phyloP scores from a whole-genome alignment of 208 protist species.

The Tritrichomonas musculus region DNA sequence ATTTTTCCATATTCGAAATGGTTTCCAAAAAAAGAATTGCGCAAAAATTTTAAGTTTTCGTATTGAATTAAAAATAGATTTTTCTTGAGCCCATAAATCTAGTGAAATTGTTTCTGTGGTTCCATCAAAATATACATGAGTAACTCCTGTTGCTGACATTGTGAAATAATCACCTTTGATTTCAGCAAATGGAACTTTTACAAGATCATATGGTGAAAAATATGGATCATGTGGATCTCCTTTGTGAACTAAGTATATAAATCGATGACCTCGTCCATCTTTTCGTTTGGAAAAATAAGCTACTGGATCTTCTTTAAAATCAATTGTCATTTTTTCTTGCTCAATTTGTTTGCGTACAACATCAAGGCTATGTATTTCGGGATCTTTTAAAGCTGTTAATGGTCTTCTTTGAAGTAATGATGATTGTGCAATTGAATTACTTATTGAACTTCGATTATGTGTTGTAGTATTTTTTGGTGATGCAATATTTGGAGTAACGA shows the following conservation, averaged over 20 bases:
- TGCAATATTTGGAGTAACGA: neutral
- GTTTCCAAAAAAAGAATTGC: slow-evolving; percentile 11
- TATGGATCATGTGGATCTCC: neutral
- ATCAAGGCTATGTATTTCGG: neutral
- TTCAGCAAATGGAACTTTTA: neutral
- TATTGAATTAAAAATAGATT: neutral
- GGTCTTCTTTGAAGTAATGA: neutral
- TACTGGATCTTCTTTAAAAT: slow-evolving; percentile 6
- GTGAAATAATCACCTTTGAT: slow-evolving; percentile 5
- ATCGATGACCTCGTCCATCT: neutral
- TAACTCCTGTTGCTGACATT: neutral
- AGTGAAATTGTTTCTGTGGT: neutral
- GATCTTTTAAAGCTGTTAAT: neutral
- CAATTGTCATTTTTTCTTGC: neutral
- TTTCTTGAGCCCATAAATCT: neutral
- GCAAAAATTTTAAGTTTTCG: neutral
- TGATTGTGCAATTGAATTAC: no score
- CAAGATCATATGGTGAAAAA: slow-evolving; percentile 3
- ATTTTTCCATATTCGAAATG: slow-evolving; percentile 25
- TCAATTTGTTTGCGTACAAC: neutral
- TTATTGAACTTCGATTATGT: neutral
- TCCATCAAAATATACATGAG: neutral
- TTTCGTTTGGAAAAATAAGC: slow-evolving; percentile 5
- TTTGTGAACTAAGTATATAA: neutral
- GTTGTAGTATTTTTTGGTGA: neutral